phyloP scores from a whole-genome alignment of 1,284 basidiomycete species.

The Tilletia indica region DNA sequence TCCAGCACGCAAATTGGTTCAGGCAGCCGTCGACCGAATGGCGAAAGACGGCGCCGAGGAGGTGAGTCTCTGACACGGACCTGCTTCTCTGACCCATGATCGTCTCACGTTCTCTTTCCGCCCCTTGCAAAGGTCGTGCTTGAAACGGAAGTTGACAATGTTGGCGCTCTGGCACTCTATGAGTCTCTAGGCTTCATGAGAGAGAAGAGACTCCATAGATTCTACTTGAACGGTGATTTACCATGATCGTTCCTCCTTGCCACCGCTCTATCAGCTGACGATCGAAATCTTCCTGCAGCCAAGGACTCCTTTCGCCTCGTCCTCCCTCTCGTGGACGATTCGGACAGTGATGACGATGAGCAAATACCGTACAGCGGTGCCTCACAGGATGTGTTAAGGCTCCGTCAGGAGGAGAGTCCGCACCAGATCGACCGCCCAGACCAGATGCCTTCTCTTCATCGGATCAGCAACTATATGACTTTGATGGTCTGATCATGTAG shows the following conservation, averaged over 20 bases:
- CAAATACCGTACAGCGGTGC: not conserved
- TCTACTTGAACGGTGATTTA: constrained; percentile 77
- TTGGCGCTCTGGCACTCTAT: constrained; percentile 80
- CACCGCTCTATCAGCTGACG: constrained; percentile 50
- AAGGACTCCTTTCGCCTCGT: constrained; percentile 51
- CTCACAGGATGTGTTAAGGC: not conserved
- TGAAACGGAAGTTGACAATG: constrained; percentile 95
- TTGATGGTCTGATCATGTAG: not conserved
- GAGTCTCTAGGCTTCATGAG: constrained; percentile 88
- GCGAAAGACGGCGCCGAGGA: constrained; percentile 75
- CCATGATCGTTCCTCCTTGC: constrained; percentile 55
- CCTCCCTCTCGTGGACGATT: constrained; percentile 23
- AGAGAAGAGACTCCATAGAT: constrained; percentile 89
- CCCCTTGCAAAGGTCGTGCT: constrained; percentile 72
- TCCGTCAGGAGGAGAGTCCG: not conserved
- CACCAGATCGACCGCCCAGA: not conserved
- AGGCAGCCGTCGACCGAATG: constrained; percentile 77
- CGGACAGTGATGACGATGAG: not conserved
- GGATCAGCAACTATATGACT: not conserved
- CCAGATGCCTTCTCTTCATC: not conserved
- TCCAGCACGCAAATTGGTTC: constrained; percentile 30
- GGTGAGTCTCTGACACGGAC: constrained; percentile 59
- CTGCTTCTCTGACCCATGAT: too few species aligned
- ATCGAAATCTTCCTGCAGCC: constrained; percentile 25
- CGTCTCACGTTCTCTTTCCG: not conserved